These are phyloP conservation scores for Suillus sp. DNA, from an alignment of 768 basidiomycete species.

Conservation along the genomic window DNA sequence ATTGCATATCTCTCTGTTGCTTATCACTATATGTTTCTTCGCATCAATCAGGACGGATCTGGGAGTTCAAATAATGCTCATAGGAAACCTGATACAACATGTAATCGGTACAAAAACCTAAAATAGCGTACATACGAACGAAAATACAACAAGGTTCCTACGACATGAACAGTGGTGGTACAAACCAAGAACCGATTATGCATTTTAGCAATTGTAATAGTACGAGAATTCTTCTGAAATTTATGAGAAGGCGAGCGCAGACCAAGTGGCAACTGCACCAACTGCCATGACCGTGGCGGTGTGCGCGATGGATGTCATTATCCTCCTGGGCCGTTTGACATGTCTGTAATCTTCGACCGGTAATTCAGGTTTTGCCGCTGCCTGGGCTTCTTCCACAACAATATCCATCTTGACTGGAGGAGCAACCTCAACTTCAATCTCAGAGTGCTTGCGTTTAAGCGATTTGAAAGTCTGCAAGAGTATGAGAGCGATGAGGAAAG, in stretches of 20 bases:
- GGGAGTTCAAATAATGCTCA: not conserved
- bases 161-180: conserved; percentile 1
- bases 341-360: conserved; percentile 24
- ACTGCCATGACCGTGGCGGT: conserved; percentile 65
- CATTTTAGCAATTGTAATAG: conserved; percentile 5
- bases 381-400: not conserved
- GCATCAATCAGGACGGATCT: not conserved
- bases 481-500: conserved; percentile 29
- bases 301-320: conserved; percentile 44
- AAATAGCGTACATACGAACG: conserved; percentile 6
- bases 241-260: conserved; percentile 67
- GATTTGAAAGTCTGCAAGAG: conserved; percentile 34
- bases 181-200: conserved; percentile 8
- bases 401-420: conserved; percentile 4
- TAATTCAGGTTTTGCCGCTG: not conserved
- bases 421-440: conserved; percentile 37
- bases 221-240: not conserved
- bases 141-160: conserved; percentile 1
- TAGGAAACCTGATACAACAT: conserved; percentile 1
- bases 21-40: not conserved
- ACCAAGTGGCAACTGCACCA: conserved; percentile 74
- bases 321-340: conserved; percentile 49
- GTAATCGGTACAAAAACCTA: conserved; percentile 6
- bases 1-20: conserved; percentile 3
- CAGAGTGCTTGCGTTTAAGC: conserved; percentile 65